Percentiles rank a stretch among this genome's conserved stretches.
Evolutionary conservation across 768 basidiomycete genomes (phyloP).

Genomic region (Lactarius sp.): DNA sequence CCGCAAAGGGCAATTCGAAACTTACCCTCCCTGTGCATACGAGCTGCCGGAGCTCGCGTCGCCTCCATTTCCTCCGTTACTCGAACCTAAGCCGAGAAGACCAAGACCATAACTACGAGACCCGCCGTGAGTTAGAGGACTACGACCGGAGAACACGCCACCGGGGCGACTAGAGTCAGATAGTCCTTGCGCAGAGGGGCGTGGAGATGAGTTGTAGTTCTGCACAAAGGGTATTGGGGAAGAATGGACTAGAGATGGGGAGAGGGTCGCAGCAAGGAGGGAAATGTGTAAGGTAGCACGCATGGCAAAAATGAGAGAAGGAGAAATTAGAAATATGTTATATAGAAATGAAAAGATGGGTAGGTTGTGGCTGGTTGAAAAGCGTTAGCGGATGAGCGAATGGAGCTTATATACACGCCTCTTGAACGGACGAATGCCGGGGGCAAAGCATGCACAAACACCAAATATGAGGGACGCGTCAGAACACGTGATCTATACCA

Average conservation of each 20-base stretch:
- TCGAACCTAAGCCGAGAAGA: slow-evolving; percentile 16
- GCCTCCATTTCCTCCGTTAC: slow-evolving; percentile 25
- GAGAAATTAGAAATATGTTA: slow-evolving; percentile 15
- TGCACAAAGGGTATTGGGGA: slow-evolving; percentile 23
- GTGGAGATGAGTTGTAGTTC: slow-evolving; percentile 17
- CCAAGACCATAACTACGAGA: slow-evolving; percentile 20
- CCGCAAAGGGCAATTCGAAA: background rate
- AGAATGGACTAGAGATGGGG: slow-evolving; percentile 24
- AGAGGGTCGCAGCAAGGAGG: slow-evolving; percentile 26
- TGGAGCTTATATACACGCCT: slow-evolving; percentile 19
- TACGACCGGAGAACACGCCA: slow-evolving; percentile 16
- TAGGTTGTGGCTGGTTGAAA: slow-evolving; percentile 8
- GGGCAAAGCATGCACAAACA: slow-evolving; percentile 23
- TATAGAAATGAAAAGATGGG: background rate
- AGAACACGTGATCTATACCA: slow-evolving; percentile 16
- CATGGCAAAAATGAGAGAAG: slow-evolving; percentile 15
- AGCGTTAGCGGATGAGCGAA: background rate
- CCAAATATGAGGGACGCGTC: slow-evolving; percentile 23
- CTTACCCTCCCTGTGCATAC: slow-evolving; percentile 16
- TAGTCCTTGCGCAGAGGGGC: slow-evolving; percentile 8
- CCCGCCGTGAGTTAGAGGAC: slow-evolving; percentile 13
- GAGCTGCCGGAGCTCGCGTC: slow-evolving; percentile 23
- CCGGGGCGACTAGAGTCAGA: slow-evolving; percentile 20
- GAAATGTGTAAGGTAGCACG: slow-evolving; percentile 24
- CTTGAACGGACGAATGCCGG: background rate